Conservation (phyloP, 2,329 filamentous ascomycete genomes). For the Trichoderma atrobrunneum region DNA sequence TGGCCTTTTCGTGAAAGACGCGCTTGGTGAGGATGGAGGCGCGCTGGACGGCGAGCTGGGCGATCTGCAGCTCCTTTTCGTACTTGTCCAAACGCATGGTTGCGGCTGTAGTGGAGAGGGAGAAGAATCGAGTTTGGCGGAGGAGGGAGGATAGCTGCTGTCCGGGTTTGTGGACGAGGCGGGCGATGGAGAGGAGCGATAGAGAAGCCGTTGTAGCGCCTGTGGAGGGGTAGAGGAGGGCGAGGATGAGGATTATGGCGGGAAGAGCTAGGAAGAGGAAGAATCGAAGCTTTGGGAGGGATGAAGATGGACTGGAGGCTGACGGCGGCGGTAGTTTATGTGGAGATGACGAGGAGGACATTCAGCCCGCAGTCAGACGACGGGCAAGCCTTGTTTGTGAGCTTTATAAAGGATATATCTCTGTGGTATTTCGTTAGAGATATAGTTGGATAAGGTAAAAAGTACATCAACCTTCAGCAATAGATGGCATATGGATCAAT, state of each 20-base stretch:
- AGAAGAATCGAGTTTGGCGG: slow-evolving; percentile 23
- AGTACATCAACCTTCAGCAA: too few species aligned
- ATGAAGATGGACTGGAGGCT: background rate
- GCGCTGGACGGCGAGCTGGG: slow-evolving; percentile 84
- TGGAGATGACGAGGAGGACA: slow-evolving; percentile 15
- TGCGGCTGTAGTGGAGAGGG: slow-evolving; percentile 25
- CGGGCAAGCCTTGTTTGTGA: background rate
- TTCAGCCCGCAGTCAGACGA: background rate
- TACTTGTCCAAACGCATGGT: slow-evolving; percentile 47
- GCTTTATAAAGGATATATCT: background rate
- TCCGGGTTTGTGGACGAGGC: slow-evolving; percentile 27
- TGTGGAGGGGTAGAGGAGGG: slow-evolving; percentile 26
- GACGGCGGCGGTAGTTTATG: too few species aligned
- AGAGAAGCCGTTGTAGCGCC: slow-evolving; percentile 1
- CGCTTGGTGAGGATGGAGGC: slow-evolving; percentile 55
- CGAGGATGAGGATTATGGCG: slow-evolving; percentile 29
- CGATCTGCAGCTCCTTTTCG: slow-evolving; percentile 74
- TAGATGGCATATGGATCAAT: too few species aligned
- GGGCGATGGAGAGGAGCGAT: slow-evolving; percentile 24
- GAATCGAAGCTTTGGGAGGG: background rate
- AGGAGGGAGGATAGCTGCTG: slow-evolving; percentile 22
- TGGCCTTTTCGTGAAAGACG: slow-evolving; percentile 75
- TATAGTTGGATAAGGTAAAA: too few species aligned
- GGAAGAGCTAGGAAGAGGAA: slow-evolving; percentile 14
- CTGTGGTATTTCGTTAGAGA: background rate